Evolutionary conservation across 2,329 filamentous ascomycete species (phyloP).

Genomic region (Blumeriella jaapii): DNA sequence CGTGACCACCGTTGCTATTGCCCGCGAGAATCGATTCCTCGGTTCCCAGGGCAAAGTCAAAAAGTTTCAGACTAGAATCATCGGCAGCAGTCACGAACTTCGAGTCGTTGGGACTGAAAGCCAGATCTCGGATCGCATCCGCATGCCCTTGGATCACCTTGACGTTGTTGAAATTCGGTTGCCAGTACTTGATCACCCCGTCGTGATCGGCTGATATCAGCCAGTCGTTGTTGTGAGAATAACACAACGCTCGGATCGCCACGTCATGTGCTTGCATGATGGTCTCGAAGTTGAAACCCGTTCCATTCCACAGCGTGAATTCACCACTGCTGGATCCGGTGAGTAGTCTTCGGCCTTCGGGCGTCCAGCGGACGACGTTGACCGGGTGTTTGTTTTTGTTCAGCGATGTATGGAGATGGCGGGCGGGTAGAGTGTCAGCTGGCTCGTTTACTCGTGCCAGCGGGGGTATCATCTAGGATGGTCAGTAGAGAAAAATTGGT

Average conservation of each 20-base stretch:
- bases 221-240: slow-evolving; percentile 96
- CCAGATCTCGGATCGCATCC: slow-evolving; percentile 80
- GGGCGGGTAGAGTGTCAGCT: slow-evolving; percentile 82
- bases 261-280: slow-evolving; percentile 97
- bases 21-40: slow-evolving; percentile 76
- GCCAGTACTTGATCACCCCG: slow-evolving; percentile 95
- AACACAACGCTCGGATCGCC: slow-evolving; percentile 70
- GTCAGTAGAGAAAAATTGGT: slow-evolving; percentile 8
- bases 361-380: slow-evolving; percentile 95
- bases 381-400: slow-evolving; percentile 98
- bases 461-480: slow-evolving; percentile 69
- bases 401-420: slow-evolving; percentile 91
- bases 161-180: slow-evolving; percentile 98
- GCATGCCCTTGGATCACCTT: slow-evolving; percentile 86
- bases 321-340: slow-evolving; percentile 95
- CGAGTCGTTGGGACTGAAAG: slow-evolving; percentile 85
- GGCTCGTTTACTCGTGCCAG: slow-evolving; percentile 61
- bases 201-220: slow-evolving; percentile 91
- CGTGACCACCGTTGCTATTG: no score
- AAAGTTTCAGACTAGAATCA: slow-evolving; percentile 87
- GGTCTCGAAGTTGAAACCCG: slow-evolving; percentile 98
- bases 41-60: slow-evolving; percentile 80
- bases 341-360: slow-evolving; percentile 80
- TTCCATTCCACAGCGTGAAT: slow-evolving; percentile 98
- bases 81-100: slow-evolving; percentile 97